Percentiles rank a stretch among this genome's conserved stretches.
Evolutionary conservation across 495 filamentous ascomycete species (phyloP).

Genomic region (Penicillium maclennaniae): DNA sequence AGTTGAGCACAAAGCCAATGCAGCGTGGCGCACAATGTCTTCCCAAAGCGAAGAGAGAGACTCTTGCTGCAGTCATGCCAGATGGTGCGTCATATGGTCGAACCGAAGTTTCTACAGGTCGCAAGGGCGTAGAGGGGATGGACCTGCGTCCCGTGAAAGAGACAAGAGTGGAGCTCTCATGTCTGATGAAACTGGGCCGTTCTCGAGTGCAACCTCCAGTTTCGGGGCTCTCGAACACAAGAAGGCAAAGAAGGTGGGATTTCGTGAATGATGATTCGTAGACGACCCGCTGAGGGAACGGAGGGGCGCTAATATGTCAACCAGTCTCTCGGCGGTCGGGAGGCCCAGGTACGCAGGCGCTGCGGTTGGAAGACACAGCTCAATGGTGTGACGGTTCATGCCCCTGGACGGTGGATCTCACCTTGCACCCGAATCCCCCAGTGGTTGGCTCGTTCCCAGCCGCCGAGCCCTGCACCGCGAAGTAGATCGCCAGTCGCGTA

Average conservation of each 20-base stretch:
- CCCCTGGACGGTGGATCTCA: background rate
- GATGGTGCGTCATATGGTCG: conserved; percentile 12
- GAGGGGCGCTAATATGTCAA: conserved; percentile 12
- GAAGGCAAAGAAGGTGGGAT: conserved; percentile 1
- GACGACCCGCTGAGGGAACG: conserved; percentile 12
- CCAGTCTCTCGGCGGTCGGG: background rate
- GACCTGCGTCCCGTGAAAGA: conserved; percentile 6
- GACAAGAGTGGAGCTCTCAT: conserved; percentile 14
- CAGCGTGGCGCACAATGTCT: background rate
- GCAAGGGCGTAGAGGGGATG: conserved; percentile 11
- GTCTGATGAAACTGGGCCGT: conserved; percentile 13
- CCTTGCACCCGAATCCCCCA: conserved; percentile 10
- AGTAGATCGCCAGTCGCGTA: conserved; percentile 2
- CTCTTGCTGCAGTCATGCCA: background rate
- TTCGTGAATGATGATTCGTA: conserved; percentile 14
- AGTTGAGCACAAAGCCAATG: background rate
- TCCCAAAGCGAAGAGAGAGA: background rate
- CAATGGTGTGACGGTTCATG: conserved; percentile 13
- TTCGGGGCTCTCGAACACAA: background rate
- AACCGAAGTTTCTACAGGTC: conserved; percentile 7
- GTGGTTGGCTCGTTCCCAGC: conserved; percentile 24
- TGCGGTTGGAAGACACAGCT: background rate
- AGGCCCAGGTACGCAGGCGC: conserved; percentile 4
- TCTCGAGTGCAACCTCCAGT: conserved; percentile 9
- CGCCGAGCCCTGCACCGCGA: conserved; percentile 10